Evolutionary conservation across 257 asterid species (phyloP), one percentile per base, ranked within the genome.

Genomic region (Przewalskia tangutica): DNA sequence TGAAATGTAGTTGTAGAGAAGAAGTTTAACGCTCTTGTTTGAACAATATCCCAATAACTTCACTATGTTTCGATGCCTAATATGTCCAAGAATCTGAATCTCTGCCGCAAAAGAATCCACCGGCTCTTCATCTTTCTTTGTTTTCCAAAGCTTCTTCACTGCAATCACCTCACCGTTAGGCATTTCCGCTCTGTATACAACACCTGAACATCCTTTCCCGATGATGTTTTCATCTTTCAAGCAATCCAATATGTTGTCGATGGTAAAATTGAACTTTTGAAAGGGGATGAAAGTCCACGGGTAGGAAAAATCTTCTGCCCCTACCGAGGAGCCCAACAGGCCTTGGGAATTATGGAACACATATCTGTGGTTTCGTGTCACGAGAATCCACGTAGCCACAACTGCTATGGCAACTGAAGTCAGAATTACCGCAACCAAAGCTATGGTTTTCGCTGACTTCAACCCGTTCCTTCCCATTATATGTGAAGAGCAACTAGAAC

Each of bases 201-300:
- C 97, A 36, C 99, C 98, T 0, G 99, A 93, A 63, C 88, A 93
- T n/a, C 99, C 99, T 84, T 95, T 93, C 32, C 99, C 99, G 0
- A 95, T 82, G 3, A 91, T 87, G 70, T 95, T 95, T 81, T 95
- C 99, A 5, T 93, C 99, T 59, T 86, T 86, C 84, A 95, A 82
- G 83, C 97, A 91, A 77, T 83, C 91, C 90, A 93, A 81, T 83
- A 95, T 92, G 94, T 85, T 89, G 51, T 92, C 97, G 7, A 93
- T 85, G 0, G 89, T 79, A 84, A 90, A 92, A 82, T 86, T 91
- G 50, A 91, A 92, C 90, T 91, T 95, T 85, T 90, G 98, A 70
- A 95, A 95, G 4, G 99, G 98, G 20, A 93, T 95, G 34, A 93
- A 95, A 42, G 90, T 93, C 98, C 99, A 93, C 0, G 98, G 98